Conservation (phyloP, 2,329 filamentous ascomycete genomes). For the Fusarium goolgardi region DNA sequence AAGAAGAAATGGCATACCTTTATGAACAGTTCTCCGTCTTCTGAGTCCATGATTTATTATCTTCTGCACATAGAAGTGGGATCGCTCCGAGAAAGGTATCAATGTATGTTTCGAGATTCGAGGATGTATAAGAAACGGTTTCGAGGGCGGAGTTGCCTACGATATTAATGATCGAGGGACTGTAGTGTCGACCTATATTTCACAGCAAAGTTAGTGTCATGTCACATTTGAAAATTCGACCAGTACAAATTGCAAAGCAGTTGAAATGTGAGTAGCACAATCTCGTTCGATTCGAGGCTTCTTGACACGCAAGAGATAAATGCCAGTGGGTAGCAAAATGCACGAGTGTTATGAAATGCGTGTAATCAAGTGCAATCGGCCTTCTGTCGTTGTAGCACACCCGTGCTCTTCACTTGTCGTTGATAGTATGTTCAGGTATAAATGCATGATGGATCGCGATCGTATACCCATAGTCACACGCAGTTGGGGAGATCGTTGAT, state of each 20-base stretch:
- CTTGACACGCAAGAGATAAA: constrained; percentile 11
- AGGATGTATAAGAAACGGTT: constrained; percentile 21
- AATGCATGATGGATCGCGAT: constrained; percentile 15
- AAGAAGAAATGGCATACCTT: constrained; percentile 67
- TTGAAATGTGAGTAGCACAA: constrained; percentile 19
- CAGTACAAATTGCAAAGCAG: constrained; percentile 22
- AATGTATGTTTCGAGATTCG: constrained; percentile 5
- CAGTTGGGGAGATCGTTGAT: constrained; percentile 34
- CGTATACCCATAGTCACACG: constrained; percentile 42
- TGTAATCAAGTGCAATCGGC: constrained; percentile 22
- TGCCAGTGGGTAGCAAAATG: constrained; percentile 10
- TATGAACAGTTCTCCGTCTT: constrained; percentile 90
- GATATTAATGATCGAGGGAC: constrained; percentile 36
- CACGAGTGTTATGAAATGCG: constrained; percentile 3
- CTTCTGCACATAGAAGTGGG: constrained; percentile 48
- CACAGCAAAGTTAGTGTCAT: constrained; percentile 38
- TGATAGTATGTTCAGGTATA: constrained; percentile 22
- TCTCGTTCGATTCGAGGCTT: constrained; percentile 4
- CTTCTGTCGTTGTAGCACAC: constrained; percentile 34
- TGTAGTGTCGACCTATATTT: constrained; percentile 41
- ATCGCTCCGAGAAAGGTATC: constrained; percentile 9
- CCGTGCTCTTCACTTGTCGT: constrained; percentile 32
- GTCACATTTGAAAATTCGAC: constrained; percentile 18
- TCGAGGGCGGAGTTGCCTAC: constrained; percentile 9
- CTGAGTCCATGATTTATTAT: constrained; percentile 79